These are phyloP conservation scores for Thermothelomyces thermophilus DNA, from an alignment of 2,329 filamentous ascomycete species.

Conservation along the genomic window DNA sequence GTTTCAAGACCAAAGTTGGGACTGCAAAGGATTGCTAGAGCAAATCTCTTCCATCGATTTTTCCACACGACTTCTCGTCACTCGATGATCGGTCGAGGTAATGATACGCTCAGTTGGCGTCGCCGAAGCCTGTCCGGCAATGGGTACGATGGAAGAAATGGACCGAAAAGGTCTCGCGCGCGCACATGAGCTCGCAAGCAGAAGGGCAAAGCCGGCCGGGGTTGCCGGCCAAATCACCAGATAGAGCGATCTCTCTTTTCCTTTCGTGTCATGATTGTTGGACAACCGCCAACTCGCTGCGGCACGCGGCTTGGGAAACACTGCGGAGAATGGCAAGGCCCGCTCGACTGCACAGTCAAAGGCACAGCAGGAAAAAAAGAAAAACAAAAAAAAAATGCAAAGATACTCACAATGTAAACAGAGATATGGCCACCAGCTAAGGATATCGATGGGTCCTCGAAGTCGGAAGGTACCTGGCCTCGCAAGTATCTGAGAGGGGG, in stretches of 20 bases:
- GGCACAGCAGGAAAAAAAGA: background rate
- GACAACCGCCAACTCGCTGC: conserved; percentile 10
- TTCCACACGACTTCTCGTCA: background rate
- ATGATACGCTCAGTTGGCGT: conserved; percentile 5
- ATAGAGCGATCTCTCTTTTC: conserved; percentile 16
- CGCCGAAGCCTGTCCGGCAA: conserved; percentile 8
- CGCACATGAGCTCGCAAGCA: conserved; percentile 8
- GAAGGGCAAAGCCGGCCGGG: conserved; percentile 13
- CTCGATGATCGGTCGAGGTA: conserved; percentile 2
- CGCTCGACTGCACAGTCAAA: conserved; percentile 1
- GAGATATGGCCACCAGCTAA: background rate
- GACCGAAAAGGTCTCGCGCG: conserved; percentile 16
- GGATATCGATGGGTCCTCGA: background rate
- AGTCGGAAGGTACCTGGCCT: conserved; percentile 1
- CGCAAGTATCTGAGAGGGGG: conserved; percentile 4
- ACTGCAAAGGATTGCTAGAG: conserved; percentile 7
- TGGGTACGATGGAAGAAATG: conserved; percentile 13
- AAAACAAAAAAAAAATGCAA: conserved; percentile 9
- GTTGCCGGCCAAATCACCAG: conserved; percentile 18
- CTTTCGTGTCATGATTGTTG: conserved; percentile 14
- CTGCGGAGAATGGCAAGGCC: conserved; percentile 1
- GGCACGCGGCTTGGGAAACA: conserved; percentile 6
- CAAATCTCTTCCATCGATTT: conserved; percentile 8
- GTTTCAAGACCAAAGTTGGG: conserved; percentile 23
- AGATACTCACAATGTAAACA: conserved; percentile 10